Evolutionary conservation across 495 filamentous ascomycete species (phyloP).

Genomic region (Penicillium lagena): DNA sequence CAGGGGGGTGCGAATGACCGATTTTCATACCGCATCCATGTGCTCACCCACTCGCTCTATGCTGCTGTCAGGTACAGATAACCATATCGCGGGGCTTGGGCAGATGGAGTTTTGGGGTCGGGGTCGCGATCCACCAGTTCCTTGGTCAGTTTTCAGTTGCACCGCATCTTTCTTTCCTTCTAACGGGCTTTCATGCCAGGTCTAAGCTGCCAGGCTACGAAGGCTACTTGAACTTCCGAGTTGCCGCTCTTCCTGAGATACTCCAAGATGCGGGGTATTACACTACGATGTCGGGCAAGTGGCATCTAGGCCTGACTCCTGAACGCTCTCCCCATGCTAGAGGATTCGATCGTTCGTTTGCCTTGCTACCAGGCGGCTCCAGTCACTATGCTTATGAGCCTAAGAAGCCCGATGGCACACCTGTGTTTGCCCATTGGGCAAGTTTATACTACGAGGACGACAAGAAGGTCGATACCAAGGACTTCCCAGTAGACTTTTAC

Average conservation of each 20-base stretch:
- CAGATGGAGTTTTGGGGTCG: constrained; percentile 43
- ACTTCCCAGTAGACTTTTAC: constrained; percentile 51
- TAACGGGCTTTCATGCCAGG: too few relatives aligned
- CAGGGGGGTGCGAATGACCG: constrained; percentile 50
- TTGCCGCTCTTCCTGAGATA: constrained; percentile 56
- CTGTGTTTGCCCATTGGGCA: constrained; percentile 44
- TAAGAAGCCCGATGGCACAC: constrained; percentile 42
- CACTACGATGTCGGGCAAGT: constrained; percentile 59
- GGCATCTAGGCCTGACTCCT: constrained; percentile 43
- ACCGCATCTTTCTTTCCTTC: constrained; percentile 23
- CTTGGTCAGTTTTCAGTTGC: constrained; percentile 32
- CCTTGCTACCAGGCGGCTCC: constrained; percentile 46
- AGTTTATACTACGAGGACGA: constrained; percentile 56
- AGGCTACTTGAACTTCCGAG: constrained; percentile 57
- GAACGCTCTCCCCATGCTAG: constrained; percentile 34
- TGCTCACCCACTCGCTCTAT: constrained; percentile 61
- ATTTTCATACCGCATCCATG: constrained; percentile 58
- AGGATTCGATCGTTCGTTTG: constrained; percentile 40
- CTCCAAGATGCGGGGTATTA: constrained; percentile 56
- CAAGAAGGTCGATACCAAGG: constrained; percentile 35
- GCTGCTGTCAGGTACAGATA: constrained; percentile 44
- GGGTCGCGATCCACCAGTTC: constrained; percentile 34
- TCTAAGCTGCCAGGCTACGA: constrained; percentile 51
- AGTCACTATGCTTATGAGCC: constrained; percentile 61
- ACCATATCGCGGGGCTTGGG: constrained; percentile 42